These are phyloP conservation scores for Peronospora belbahrii DNA, from an alignment of 352 stramenopile genomes.

Conservation along the genomic window DNA sequence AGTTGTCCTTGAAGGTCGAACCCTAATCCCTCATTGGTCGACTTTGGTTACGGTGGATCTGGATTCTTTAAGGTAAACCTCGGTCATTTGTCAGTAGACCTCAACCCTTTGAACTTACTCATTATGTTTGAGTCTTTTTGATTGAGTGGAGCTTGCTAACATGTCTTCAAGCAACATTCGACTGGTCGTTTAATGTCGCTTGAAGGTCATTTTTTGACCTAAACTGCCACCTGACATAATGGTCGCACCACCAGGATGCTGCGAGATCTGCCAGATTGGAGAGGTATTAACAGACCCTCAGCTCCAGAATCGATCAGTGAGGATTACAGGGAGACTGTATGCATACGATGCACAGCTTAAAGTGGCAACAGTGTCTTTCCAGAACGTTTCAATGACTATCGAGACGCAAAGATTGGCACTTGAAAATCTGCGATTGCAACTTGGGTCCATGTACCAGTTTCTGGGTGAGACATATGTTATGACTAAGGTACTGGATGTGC, in stretches of 20 bases:
- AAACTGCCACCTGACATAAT: constrained; percentile 1
- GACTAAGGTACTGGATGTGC: constrained; percentile 13
- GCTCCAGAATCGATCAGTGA: constrained; percentile 67
- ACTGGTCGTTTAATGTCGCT: background rate
- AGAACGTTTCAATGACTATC: constrained; percentile 49
- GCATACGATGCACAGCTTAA: constrained; percentile 46
- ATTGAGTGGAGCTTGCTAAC: constrained; percentile 25
- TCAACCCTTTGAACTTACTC: too few species aligned
- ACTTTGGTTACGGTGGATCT: too few species aligned
- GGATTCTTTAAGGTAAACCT: too few species aligned
- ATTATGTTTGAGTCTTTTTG: too few species aligned
- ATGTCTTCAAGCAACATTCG: background rate
- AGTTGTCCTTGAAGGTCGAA: too few species aligned
- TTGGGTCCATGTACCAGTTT: constrained; percentile 82
- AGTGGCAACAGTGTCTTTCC: constrained; percentile 52
- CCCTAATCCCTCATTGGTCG: too few species aligned
- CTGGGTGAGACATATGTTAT: constrained; percentile 58
- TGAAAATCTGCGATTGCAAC: constrained; percentile 40
- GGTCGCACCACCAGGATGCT: constrained; percentile 25
- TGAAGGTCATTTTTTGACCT: constrained; percentile 7
- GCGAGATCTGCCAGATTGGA: constrained; percentile 76
- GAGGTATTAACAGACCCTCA: constrained; percentile 55
- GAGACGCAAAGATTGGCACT: constrained; percentile 54
- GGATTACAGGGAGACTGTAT: constrained; percentile 70
- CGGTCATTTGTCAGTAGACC: too few species aligned